These are phyloP conservation scores for Xylaria sp. DNA, from an alignment of 2,329 filamentous ascomycete species.

Conservation along the genomic window DNA sequence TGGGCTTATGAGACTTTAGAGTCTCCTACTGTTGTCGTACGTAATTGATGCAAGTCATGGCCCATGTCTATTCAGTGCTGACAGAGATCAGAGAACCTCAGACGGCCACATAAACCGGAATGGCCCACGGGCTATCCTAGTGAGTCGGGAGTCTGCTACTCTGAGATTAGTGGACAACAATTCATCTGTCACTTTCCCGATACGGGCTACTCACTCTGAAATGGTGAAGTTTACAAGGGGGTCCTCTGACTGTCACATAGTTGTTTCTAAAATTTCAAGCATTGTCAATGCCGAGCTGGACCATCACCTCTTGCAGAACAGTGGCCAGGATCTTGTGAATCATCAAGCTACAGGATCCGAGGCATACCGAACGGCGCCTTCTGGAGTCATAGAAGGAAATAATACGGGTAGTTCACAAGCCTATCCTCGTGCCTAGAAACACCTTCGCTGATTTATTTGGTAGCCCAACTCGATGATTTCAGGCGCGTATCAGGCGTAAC, in stretches of 20 bases:
- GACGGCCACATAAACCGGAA: slow-evolving; percentile 12
- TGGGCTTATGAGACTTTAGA: slow-evolving; percentile 36
- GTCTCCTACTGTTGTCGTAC: slow-evolving; percentile 32
- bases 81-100: slow-evolving; percentile 11
- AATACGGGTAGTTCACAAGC: slow-evolving; percentile 4
- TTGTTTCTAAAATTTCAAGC: slow-evolving; percentile 29
- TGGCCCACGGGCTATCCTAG: slow-evolving; percentile 27
- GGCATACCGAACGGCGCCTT: background rate
- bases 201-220: slow-evolving; percentile 31
- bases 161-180: slow-evolving; percentile 4
- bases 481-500: slow-evolving; percentile 12
- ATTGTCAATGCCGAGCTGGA: background rate
- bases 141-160: slow-evolving; percentile 34
- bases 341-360: too few species aligned
- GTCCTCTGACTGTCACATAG: slow-evolving; percentile 23
- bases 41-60: background rate
- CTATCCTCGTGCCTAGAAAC: too few species aligned
- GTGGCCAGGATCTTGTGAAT: too few species aligned
- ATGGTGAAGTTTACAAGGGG: slow-evolving; percentile 37
- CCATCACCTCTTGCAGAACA: background rate
- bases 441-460: background rate
- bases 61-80: background rate
- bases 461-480: slow-evolving; percentile 16
- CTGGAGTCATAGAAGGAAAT: background rate
- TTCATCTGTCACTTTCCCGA: slow-evolving; percentile 23